A percentile compares a stretch with the other conserved stretches of the same genome.
Evolutionary conservation across 139 green algal genomes (phyloP).

Genomic region (Chlamydomonas asymmetrica): DNA sequence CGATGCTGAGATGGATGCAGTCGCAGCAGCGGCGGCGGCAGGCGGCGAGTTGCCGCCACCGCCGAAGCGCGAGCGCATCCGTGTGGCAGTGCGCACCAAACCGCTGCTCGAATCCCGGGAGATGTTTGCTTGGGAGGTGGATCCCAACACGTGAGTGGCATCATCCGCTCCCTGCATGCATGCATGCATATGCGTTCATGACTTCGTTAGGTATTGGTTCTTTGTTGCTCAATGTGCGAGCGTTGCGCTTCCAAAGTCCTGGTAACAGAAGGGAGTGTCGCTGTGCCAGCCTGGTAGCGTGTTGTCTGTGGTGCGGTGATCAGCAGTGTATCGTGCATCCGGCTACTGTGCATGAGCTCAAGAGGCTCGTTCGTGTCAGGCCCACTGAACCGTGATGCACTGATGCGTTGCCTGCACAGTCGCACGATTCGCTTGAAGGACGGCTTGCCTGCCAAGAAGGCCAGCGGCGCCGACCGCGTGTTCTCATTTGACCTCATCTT

Average conservation of each 20-base stretch:
- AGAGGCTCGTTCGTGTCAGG: too few relatives aligned
- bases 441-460: not conserved
- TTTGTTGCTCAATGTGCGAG: too few relatives aligned
- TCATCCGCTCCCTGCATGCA: not conserved
- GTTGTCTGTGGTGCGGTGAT: too few relatives aligned
- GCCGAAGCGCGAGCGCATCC: constrained; percentile 23
- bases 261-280: too few relatives aligned
- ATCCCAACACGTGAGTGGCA: constrained; percentile 16
- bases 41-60: not conserved
- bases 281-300: too few relatives aligned
- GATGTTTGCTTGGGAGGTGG: constrained; percentile 15
- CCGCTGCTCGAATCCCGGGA: constrained; percentile 18
- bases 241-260: too few relatives aligned
- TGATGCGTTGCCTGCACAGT: not conserved
- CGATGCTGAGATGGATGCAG: not conserved
- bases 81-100: constrained; percentile 26
- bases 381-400: too few relatives aligned
- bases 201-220: too few relatives aligned
- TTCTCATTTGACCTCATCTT: constrained; percentile 28
- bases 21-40: not conserved
- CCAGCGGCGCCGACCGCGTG: constrained; percentile 7
- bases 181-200: too few relatives aligned
- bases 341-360: too few relatives aligned
- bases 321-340: too few relatives aligned
- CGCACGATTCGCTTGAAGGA: constrained; percentile 25